phyloP scores from a whole-genome alignment of 208 protist genomes.

The Wallacemonas collosoma region DNA sequence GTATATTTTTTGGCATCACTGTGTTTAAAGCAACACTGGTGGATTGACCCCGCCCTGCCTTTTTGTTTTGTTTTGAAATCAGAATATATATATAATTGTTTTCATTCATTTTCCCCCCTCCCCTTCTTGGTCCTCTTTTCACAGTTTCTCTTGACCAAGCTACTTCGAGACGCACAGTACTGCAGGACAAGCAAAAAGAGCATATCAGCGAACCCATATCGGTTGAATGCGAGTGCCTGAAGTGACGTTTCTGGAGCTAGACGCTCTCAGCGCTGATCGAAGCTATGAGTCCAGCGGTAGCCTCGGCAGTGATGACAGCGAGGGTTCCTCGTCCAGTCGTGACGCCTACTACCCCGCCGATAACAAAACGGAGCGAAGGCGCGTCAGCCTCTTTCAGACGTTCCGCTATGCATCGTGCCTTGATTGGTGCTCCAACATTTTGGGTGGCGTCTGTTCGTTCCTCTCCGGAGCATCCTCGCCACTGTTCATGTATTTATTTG shows the following conservation, averaged over 20 bases:
- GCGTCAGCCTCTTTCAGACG: slow-evolving; percentile 15
- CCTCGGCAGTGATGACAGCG: not conserved
- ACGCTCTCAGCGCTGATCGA: not conserved
- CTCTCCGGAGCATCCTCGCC: slow-evolving; percentile 37
- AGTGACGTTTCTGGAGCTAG: not conserved
- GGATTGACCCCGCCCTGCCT: too few species aligned
- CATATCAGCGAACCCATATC: too few species aligned
- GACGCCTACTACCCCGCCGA: not conserved
- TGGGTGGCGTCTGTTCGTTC: slow-evolving; percentile 43
- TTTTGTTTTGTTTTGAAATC: too few species aligned
- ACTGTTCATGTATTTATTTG: slow-evolving; percentile 45
- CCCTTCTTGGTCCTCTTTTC: not conserved
- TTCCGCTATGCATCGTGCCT: slow-evolving; percentile 25
- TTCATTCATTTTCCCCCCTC: slow-evolving; percentile 8
- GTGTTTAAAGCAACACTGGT: too few species aligned
- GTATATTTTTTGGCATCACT: too few species aligned
- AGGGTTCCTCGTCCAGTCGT: not conserved
- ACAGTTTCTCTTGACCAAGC: not conserved
- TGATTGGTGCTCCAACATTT: slow-evolving; percentile 32
- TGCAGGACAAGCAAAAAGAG: too few species aligned
- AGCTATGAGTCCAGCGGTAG: not conserved
- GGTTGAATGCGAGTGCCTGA: not conserved
- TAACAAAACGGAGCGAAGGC: not conserved
- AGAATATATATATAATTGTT: too few species aligned
- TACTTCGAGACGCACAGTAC: too few species aligned